Conservation (phyloP, 192 early-diverging fungal species). For the Coemansia sp. region DNA sequence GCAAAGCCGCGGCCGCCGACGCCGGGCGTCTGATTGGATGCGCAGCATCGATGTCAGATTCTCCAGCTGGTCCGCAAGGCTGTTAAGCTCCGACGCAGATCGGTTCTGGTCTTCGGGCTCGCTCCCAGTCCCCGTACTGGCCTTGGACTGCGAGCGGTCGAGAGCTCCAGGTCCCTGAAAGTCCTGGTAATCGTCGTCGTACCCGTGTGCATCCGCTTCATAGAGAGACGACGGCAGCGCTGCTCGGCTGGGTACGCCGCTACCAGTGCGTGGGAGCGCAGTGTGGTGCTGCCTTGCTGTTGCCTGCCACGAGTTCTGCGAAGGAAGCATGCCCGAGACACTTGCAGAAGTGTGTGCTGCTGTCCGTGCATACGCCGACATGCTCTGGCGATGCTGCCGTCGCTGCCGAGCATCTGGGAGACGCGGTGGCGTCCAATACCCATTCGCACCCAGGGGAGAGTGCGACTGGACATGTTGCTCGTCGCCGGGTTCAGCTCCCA, state of each 20-base stretch:
- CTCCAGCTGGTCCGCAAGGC: conserved; percentile 47
- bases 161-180: conserved; percentile 9
- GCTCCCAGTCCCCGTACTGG: conserved; percentile 13
- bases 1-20: conserved; percentile 46
- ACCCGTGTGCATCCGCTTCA: not conserved
- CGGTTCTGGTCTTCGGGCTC: conserved; percentile 32
- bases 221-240: not conserved
- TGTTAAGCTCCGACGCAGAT: conserved; percentile 40
- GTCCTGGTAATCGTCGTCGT: conserved; percentile 9
- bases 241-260: not conserved
- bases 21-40: conserved; percentile 44
- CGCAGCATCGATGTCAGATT: conserved; percentile 41
- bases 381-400: conserved; percentile 42
- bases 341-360: conserved; percentile 8
- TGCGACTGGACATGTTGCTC: no score
- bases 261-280: not conserved
- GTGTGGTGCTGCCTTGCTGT: not conserved
- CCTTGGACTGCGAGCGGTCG: conserved; percentile 16
- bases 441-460: conserved; percentile 1
- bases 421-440: conserved; percentile 35
- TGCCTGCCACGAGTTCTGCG: conserved; percentile 1
- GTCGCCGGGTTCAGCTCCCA: no score
- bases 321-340: not conserved
- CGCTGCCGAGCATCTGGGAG: conserved; percentile 39
- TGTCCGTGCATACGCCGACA: conserved; percentile 15